phyloP scores from a whole-genome alignment of 768 basidiomycete genomes.

The Suillus fuscotomentosus region DNA sequence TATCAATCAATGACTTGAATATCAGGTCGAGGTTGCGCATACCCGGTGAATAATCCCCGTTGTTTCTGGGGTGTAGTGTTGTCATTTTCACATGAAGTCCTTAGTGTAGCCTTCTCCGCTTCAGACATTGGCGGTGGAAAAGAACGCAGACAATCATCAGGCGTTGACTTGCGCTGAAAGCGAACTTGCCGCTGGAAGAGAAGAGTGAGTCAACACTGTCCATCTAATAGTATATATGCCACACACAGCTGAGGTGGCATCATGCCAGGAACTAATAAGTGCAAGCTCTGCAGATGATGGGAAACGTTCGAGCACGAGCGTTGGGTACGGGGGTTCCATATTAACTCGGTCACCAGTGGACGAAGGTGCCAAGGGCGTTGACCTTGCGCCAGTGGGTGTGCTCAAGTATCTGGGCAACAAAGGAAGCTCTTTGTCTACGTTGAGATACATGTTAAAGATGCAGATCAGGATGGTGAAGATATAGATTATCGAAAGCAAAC shows the following conservation, averaged over 20 bases:
- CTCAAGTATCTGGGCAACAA: slow-evolving; percentile 15
- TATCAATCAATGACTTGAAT: neutral
- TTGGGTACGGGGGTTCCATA: slow-evolving; percentile 13
- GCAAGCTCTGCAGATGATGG: slow-evolving; percentile 19
- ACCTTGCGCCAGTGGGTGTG: neutral
- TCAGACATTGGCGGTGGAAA: slow-evolving; percentile 12
- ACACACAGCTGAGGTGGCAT: slow-evolving; percentile 20
- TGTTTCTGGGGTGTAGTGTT: slow-evolving; percentile 9
- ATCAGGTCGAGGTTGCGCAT: neutral
- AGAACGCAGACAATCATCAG: neutral
- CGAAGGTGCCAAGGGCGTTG: neutral
- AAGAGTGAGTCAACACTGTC: neutral
- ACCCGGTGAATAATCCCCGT: slow-evolving; percentile 24
- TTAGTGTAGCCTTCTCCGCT: neutral
- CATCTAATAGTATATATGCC: slow-evolving; percentile 4
- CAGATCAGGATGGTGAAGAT: neutral
- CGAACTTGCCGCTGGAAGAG: slow-evolving; percentile 18
- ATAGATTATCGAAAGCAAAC: no score
- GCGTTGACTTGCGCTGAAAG: slow-evolving; percentile 17
- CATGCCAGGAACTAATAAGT: slow-evolving; percentile 26
- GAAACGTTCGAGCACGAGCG: slow-evolving; percentile 17
- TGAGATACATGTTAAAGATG: slow-evolving; percentile 9
- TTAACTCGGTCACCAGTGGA: neutral
- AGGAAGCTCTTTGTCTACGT: slow-evolving; percentile 24
- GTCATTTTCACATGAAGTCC: slow-evolving; percentile 4